phyloP scores from a whole-genome alignment of 2,329 filamentous ascomycete species.

The Beauveria bassiana region DNA sequence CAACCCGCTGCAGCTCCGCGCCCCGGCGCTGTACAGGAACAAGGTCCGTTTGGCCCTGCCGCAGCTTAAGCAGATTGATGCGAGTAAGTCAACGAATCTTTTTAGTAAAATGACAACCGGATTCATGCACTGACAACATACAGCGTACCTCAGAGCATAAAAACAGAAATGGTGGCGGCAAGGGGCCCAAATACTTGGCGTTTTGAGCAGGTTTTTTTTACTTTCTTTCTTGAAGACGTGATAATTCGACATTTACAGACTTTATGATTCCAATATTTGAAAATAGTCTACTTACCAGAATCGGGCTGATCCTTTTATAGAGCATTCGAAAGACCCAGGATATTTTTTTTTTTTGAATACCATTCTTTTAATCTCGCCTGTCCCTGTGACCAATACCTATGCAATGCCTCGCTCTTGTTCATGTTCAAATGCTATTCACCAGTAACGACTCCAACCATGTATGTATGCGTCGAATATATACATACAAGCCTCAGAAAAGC shows the following conservation, averaged over 20 bases:
- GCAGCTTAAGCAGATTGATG: slow-evolving; percentile 88
- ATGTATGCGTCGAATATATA: neutral
- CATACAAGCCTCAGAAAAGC: neutral
- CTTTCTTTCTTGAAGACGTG: neutral
- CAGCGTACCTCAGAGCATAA: slow-evolving; percentile 12
- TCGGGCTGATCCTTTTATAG: neutral
- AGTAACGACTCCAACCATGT: neutral
- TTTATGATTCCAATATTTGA: neutral
- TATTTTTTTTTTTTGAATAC: neutral
- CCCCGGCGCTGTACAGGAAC: slow-evolving; percentile 84
- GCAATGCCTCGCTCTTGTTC: neutral
- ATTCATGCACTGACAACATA: neutral
- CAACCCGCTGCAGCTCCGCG: slow-evolving; percentile 74
- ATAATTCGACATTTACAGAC: neutral
- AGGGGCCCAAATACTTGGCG: neutral
- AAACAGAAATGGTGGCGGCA: neutral
- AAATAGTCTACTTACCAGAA: neutral
- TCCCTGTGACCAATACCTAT: neutral
- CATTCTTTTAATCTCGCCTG: neutral
- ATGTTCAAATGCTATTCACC: neutral
- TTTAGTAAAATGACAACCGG: too few relatives aligned
- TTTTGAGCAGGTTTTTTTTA: neutral
- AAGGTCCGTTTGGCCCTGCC: slow-evolving; percentile 85
- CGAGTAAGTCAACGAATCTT: slow-evolving; percentile 62
- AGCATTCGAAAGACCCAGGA: neutral